Evolutionary conservation across 1,284 basidiomycete species (phyloP).

Genomic region (Apiotrichum montevideense): DNA sequence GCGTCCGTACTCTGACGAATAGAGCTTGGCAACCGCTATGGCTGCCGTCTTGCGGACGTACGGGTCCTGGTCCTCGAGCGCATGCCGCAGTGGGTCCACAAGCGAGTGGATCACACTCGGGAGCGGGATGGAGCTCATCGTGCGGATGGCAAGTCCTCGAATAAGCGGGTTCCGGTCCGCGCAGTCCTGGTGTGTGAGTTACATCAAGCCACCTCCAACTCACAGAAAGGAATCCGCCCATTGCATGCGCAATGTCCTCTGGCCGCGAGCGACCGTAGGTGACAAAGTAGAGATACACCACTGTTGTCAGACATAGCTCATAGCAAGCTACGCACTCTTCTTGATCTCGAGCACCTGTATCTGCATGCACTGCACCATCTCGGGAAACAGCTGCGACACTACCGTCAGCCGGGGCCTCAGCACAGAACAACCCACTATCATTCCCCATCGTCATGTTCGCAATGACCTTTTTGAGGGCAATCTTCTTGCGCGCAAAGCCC

Average conservation of each 20-base stretch:
- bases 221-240: constrained; percentile 83
- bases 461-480: constrained; percentile 88
- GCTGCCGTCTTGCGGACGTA: constrained; percentile 97
- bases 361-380: constrained; percentile 93
- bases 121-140: constrained; percentile 92
- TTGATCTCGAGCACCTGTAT: constrained; percentile 81
- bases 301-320: constrained; percentile 47
- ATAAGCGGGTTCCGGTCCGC: constrained; percentile 95
- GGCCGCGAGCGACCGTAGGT: constrained; percentile 97
- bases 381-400: constrained; percentile 96
- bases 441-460: constrained; percentile 96
- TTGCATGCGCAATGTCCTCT: constrained; percentile 89
- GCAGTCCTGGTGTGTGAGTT: constrained; percentile 54
- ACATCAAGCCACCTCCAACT: constrained; percentile 22
- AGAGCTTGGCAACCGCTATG: constrained; percentile 88
- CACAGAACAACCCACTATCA: constrained; percentile 65
- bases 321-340: constrained; percentile 65
- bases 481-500: constrained; percentile 83
- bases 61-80: constrained; percentile 86
- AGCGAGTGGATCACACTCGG: constrained; percentile 98
- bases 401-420: constrained; percentile 7
- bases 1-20: constrained; percentile 78
- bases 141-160: constrained; percentile 89
- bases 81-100: constrained; percentile 88
- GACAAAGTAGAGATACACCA: constrained; percentile 96